These are phyloP conservation scores for Betula pendula DNA, from an alignment of 306 rosid species.

Conservation along the genomic window DNA sequence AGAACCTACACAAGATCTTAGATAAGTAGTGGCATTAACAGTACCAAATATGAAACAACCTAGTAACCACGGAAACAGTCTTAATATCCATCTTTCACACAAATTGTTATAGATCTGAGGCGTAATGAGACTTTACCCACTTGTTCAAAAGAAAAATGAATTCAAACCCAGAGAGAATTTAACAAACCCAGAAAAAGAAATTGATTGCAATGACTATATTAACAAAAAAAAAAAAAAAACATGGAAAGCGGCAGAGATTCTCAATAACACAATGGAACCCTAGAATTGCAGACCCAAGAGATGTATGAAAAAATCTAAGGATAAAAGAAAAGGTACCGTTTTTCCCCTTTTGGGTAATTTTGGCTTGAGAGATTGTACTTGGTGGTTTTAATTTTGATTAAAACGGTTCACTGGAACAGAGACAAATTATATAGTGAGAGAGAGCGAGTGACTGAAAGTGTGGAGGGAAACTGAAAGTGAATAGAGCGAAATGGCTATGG, in stretches of 20 bases:
- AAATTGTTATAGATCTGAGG: slow-evolving; percentile 43
- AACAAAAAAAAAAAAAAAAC: not conserved
- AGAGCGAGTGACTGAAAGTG: slow-evolving; percentile 9
- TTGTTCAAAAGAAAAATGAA: not conserved
- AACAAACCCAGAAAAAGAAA: not conserved
- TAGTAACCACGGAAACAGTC: slow-evolving; percentile 9
- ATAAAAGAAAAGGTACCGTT: slow-evolving; percentile 35
- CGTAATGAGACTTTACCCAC: slow-evolving; percentile 11
- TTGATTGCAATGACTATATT: not conserved
- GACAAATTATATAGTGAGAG: not conserved
- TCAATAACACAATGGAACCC: slow-evolving; percentile 25
- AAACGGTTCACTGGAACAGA: slow-evolving; percentile 14
- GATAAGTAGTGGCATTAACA: not conserved
- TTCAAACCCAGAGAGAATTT: not conserved
- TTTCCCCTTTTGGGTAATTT: not conserved
- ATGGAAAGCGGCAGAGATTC: not conserved
- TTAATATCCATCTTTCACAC: not conserved
- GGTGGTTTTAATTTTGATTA: not conserved
- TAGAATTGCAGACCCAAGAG: slow-evolving; percentile 8
- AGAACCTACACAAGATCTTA: not conserved
- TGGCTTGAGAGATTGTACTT: not conserved
- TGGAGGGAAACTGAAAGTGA: slow-evolving; percentile 55
- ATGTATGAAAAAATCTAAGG: not conserved
- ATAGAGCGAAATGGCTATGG: not conserved
- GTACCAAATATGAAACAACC: slow-evolving; percentile 14